These are phyloP conservation scores for Pleurotus cornucopiae DNA, from an alignment of 768 basidiomycete species.

Conservation along the genomic window DNA sequence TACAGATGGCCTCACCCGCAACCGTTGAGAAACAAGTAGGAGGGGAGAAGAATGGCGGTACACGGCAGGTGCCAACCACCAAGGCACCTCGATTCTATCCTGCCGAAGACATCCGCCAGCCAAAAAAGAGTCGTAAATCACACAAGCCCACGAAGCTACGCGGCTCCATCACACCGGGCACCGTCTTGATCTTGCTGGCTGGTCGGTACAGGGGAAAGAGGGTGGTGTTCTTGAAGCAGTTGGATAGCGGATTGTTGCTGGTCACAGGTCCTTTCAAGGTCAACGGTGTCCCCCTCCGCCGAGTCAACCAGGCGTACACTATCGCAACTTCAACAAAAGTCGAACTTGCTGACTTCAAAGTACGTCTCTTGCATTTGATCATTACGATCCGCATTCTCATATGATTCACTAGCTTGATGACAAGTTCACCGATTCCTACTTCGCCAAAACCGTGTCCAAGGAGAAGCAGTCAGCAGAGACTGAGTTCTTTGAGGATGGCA, in stretches of 20 bases:
- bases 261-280: constrained; percentile 97
- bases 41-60: constrained; percentile 88
- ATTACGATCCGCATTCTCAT: constrained; percentile 2
- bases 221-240: constrained; percentile 96
- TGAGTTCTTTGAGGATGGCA: constrained; percentile 95
- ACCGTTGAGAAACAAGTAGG: constrained; percentile 79
- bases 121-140: constrained; percentile 90
- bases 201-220: constrained; percentile 98
- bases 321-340: constrained; percentile 97
- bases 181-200: constrained; percentile 93
- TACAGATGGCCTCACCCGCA: constrained; percentile 39
- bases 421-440: constrained; percentile 93
- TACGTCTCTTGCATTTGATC: constrained; percentile 29
- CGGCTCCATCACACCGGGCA: constrained; percentile 86
- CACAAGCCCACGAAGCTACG: constrained; percentile 78
- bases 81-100: constrained; percentile 93
- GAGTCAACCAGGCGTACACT: constrained; percentile 98
- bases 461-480: constrained; percentile 81
- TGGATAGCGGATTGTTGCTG: constrained; percentile 86
- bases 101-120: constrained; percentile 87
- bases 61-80: constrained; percentile 78
- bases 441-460: constrained; percentile 74
- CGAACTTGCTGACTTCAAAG: constrained; percentile 72
- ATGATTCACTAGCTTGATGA: constrained; percentile 59
- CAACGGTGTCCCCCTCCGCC: constrained; percentile 96